These are phyloP conservation scores for Amanita subjunquillea DNA, from an alignment of 768 basidiomycete genomes.

Conservation along the genomic window DNA sequence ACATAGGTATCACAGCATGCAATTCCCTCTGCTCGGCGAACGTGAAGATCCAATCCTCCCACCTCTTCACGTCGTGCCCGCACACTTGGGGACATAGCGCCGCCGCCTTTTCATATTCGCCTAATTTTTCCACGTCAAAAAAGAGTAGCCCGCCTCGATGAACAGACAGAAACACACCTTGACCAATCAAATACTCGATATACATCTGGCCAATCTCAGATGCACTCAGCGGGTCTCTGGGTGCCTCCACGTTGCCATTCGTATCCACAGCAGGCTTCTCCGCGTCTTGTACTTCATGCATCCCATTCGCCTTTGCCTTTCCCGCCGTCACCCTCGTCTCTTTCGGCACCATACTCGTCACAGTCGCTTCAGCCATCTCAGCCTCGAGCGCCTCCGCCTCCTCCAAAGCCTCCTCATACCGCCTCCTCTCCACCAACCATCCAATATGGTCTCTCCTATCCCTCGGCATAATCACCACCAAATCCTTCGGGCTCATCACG, in stretches of 20 bases:
- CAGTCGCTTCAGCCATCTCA: background rate
- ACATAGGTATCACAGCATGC: constrained; percentile 83
- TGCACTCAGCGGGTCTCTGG: constrained; percentile 35
- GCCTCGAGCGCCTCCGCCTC: constrained; percentile 63
- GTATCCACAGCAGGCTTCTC: background rate
- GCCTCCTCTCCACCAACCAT: constrained; percentile 81
- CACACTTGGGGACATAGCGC: constrained; percentile 78
- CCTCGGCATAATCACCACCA: constrained; percentile 80
- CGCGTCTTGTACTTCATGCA: background rate
- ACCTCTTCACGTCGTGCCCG: constrained; percentile 65
- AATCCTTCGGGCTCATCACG: constrained; percentile 77
- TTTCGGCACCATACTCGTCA: background rate
- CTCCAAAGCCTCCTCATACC: constrained; percentile 85
- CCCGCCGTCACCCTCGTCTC: constrained; percentile 4
- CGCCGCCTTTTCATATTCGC: constrained; percentile 40
- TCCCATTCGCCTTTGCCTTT: background rate
- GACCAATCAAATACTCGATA: constrained; percentile 72
- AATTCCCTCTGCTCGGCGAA: constrained; percentile 78
- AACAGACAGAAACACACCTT: constrained; percentile 39
- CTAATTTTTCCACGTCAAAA: background rate
- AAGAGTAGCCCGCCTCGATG: background rate
- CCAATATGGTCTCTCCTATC: constrained; percentile 84
- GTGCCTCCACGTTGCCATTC: constrained; percentile 15
- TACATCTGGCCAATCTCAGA: constrained; percentile 77
- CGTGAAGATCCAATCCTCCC: constrained; percentile 93